Evolutionary conservation across 148 eudicot species (phyloP).

Genomic region (Limonium bicolor): DNA sequence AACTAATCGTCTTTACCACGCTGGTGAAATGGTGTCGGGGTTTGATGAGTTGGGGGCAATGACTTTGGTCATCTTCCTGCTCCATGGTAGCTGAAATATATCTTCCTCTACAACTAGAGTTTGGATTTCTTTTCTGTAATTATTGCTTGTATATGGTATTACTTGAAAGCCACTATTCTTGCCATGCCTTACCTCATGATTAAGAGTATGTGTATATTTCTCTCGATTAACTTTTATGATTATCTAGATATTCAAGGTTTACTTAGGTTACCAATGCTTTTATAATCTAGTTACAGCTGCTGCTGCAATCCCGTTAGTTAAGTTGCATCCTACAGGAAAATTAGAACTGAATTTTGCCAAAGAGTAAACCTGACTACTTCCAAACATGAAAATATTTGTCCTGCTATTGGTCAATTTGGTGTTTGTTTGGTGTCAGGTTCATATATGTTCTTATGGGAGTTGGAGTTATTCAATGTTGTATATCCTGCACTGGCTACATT

Average conservation of each 20-base stretch:
- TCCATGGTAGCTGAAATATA: conserved; percentile 58
- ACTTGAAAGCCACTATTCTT: not conserved
- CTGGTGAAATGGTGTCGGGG: conserved; percentile 7
- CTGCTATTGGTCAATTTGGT: not conserved
- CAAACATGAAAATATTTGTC: too few species aligned
- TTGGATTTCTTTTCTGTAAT: not conserved
- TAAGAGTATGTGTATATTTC: too few species aligned
- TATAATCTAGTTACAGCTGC: not conserved
- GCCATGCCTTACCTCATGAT: too few species aligned
- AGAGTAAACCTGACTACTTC: too few species aligned
- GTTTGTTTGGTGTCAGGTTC: conserved; percentile 42
- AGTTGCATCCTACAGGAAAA: not conserved
- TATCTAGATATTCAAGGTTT: not conserved
- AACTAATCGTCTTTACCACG: conserved; percentile 9
- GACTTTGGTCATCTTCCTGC: conserved; percentile 29
- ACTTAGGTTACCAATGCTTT: not conserved
- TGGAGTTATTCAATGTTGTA: conserved; percentile 41
- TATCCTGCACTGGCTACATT: conserved; percentile 66
- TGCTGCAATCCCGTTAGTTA: not conserved
- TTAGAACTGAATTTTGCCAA: not conserved
- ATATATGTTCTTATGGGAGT: conserved; percentile 49
- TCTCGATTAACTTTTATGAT: not conserved
- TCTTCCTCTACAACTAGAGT: not conserved
- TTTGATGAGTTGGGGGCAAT: conserved; percentile 3
- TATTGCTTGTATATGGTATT: not conserved